phyloP scores from a whole-genome alignment of 192 early-diverging fungal species.

The Cetraspora pellucida region DNA sequence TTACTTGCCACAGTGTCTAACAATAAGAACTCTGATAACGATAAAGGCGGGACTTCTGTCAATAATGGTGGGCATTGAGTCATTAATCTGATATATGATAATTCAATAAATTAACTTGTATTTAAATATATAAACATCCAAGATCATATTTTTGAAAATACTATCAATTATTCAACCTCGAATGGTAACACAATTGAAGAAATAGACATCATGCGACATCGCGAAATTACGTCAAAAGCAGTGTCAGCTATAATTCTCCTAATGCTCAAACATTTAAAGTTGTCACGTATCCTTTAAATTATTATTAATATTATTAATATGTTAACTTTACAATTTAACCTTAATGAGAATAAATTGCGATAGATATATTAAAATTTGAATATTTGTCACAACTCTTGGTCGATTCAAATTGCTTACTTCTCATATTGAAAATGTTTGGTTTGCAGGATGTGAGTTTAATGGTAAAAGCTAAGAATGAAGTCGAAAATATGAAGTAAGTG shows the following conservation, averaged over 20 bases:
- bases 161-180: slow-evolving; percentile 30
- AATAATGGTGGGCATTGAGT: not conserved
- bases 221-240: slow-evolving; percentile 72
- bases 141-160: slow-evolving; percentile 11
- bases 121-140: slow-evolving; percentile 1
- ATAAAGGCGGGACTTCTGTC: slow-evolving; percentile 34
- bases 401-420: slow-evolving; percentile 80
- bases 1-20: slow-evolving; percentile 50
- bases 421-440: slow-evolving; percentile 83
- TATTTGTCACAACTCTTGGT: slow-evolving; percentile 77
- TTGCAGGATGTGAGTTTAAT: slow-evolving; percentile 61
- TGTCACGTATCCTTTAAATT: slow-evolving; percentile 56
- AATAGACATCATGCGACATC: slow-evolving; percentile 62
- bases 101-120: too few species aligned
- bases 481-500: slow-evolving; percentile 51
- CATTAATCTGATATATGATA: not conserved
- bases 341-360: slow-evolving; percentile 1
- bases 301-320: not conserved
- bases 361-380: slow-evolving; percentile 76
- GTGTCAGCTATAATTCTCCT: slow-evolving; percentile 68
- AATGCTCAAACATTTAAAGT: slow-evolving; percentile 68
- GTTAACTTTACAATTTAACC: not conserved
- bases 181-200: slow-evolving; percentile 38
- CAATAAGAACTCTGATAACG: slow-evolving; percentile 40
- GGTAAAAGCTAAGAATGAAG: slow-evolving; percentile 53